Evolutionary conservation across 2,329 filamentous ascomycete genomes (phyloP), one percentile per base, ranked within the genome.

Genomic region (Trichoderma asperellum): DNA sequence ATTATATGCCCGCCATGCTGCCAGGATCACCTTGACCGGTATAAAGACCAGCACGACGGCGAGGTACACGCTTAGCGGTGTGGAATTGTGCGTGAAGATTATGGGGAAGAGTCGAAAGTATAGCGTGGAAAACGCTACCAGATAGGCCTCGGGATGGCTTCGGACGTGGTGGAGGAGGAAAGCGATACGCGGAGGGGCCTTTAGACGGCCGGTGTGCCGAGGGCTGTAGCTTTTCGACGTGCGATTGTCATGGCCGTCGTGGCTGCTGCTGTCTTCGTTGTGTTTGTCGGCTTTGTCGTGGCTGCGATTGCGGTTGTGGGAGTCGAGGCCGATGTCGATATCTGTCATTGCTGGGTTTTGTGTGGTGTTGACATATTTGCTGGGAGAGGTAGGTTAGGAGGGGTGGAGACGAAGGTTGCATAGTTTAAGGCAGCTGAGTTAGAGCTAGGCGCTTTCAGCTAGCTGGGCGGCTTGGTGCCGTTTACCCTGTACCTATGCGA

Each of bases 101-200:
- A 70, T 34, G 10, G 69, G 69, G n/a, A 61, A 70, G 52, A 70
- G 18, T 40, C 69, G 69, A 10, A 70, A 68, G 59, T 70, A 70
- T 4, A 70, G 40, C 32, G 69, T 21, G 3, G 69, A 65, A 14
- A 70, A 37, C 24, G 53, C 3, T 29, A 70, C 18, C 5, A 70
- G 65, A n/a, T 63, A 68, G 49, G 58, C 40, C 4, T 59, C 64
- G 16, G 63, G 65, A 27, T 68, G 32, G 52, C 58, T 24, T 53
- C 18, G 32, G 65, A 40, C n/a, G 53, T 70, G 57, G 65, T 37
- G 65, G 65, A 60, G 10, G 52, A 68, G 53, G 27, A 32, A 12
- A 12, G 29, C 16, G 21, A 70, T 56, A 47, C 58, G 49, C 53
- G 29, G 49, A 37, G 12, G 62, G 63, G 56, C 56, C 32, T 53